Evolutionary conservation across 352 stramenopile species (phyloP).

Genomic region (Pythium aphanidermatum): DNA sequence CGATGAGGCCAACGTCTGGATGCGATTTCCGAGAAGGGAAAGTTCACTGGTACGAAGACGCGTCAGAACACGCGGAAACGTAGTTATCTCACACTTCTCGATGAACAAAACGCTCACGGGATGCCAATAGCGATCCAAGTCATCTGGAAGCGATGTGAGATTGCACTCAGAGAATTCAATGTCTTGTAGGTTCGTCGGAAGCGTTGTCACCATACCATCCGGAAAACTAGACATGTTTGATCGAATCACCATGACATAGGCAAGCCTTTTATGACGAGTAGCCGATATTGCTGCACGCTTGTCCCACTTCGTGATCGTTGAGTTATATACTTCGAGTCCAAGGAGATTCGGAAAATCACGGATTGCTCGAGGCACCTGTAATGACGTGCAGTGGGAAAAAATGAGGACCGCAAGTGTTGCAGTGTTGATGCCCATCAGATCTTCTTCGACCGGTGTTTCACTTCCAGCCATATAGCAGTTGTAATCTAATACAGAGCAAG

Average conservation of each 20-base stretch:
- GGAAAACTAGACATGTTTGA: conserved; percentile 5
- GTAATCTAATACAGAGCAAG: conserved; percentile 13
- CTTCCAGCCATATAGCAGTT: conserved; percentile 8
- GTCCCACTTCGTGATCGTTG: conserved; percentile 20
- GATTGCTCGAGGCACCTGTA: conserved; percentile 15
- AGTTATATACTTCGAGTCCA: conserved; percentile 28
- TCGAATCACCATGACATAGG: not conserved
- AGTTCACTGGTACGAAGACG: not conserved
- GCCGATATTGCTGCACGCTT: conserved; percentile 4
- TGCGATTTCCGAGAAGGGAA: conserved; percentile 9
- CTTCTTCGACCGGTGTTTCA: not conserved
- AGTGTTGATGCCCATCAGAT: conserved; percentile 2
- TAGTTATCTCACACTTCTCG: not conserved
- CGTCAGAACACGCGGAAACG: not conserved
- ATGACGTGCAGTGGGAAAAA: conserved; percentile 19
- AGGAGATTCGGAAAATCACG: conserved; percentile 15
- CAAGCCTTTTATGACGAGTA: not conserved
- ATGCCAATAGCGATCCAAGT: conserved; percentile 7
- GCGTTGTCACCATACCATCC: not conserved
- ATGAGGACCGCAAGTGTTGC: conserved; percentile 19
- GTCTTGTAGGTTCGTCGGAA: conserved; percentile 2
- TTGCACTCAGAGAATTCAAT: conserved; percentile 7
- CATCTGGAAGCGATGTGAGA: not conserved
- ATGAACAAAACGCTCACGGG: conserved; percentile 4
- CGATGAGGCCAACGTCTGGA: not conserved